Base-by-base conservation (phyloP, 495 filamentous ascomycete species). In the Annulohypoxylon moriforme region DNA sequence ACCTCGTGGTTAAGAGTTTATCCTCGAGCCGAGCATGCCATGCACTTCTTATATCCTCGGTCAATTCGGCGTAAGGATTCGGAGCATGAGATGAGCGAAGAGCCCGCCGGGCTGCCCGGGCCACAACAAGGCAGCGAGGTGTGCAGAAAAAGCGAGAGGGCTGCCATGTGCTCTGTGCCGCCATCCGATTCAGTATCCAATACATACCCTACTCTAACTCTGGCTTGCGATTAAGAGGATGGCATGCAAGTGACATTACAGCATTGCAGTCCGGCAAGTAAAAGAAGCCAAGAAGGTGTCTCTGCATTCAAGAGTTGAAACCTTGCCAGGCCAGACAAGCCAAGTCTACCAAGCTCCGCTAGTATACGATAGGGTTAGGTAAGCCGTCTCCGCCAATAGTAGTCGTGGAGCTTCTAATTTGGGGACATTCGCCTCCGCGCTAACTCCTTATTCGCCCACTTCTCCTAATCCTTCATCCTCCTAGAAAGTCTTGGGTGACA, bases 391-490 rank as follows among this genome's bases (percentile, higher is more conserved):
- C 31, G 46, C 62, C 62, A 71, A 71, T 61, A 34, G 57, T 34
- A 20, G 40, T 9, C 40, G 16, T 44, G 40, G 40, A 44, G 59
- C 52, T 63, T 14, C 42, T 63, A 40, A 67, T 55, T 61, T 36
- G 34, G 64, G 64, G 33, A 31, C 52, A 72, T 25, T 62, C 47
- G 57, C 22, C 33, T 67, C 50, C 36, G 11, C 58, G 14, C 18
- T 46, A 10, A 20, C 33, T 52, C 56, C 59, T 31, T 13, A 72
- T 62, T 72, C 46, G 59, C n/a, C 31, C 52, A 61, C 36, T 49
- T 65, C 2, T 34, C 24, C 22, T 20, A 42, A 72, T 72, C 69
- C 64, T 72, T 64, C 64, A 68, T 72, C 69, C 64, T 67, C 59
- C 69, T 59, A 34, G 58, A 24, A 40, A 14, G 22, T 46, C 29